phyloP scores from a whole-genome alignment of 2,329 filamentous ascomycete species.

The Beauveria scarabaeidicola region DNA sequence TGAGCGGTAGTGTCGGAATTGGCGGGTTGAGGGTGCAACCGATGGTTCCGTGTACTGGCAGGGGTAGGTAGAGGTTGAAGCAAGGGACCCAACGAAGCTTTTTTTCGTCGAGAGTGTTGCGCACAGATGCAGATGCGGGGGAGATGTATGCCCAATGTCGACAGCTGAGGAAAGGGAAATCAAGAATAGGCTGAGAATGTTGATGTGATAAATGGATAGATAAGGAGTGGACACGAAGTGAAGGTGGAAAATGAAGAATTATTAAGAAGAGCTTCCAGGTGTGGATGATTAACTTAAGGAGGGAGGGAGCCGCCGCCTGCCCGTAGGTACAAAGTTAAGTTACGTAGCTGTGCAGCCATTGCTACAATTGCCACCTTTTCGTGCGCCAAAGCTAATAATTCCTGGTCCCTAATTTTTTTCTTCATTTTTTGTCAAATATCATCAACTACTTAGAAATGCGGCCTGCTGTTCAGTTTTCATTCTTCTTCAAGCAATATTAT shows the following conservation, averaged over 20 bases:
- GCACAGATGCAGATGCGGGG: not conserved
- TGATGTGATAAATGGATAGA: not conserved
- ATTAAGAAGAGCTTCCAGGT: not conserved
- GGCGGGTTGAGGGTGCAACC: not conserved
- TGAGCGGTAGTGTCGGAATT: not conserved
- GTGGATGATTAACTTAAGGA: not conserved
- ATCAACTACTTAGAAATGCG: too few species aligned
- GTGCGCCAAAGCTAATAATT: not conserved
- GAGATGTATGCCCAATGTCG: not conserved
- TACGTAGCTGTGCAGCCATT: not conserved
- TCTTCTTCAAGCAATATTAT: too few species aligned
- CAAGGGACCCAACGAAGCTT: not conserved
- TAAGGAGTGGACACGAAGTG: slow-evolving; percentile 6
- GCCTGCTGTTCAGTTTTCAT: too few species aligned
- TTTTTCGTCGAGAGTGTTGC: not conserved
- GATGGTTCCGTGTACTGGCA: not conserved
- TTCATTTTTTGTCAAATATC: not conserved
- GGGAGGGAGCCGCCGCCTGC: not conserved
- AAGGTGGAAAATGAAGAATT: slow-evolving; percentile 9
- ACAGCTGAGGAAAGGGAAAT: not conserved
- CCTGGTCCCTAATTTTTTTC: not conserved
- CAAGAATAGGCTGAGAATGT: not conserved
- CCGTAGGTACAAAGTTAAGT: not conserved
- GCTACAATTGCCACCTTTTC: not conserved
- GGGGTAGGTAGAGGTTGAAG: not conserved